phyloP scores from a whole-genome alignment of 192 early-diverging fungal species.

The Coemansia asiatica region DNA sequence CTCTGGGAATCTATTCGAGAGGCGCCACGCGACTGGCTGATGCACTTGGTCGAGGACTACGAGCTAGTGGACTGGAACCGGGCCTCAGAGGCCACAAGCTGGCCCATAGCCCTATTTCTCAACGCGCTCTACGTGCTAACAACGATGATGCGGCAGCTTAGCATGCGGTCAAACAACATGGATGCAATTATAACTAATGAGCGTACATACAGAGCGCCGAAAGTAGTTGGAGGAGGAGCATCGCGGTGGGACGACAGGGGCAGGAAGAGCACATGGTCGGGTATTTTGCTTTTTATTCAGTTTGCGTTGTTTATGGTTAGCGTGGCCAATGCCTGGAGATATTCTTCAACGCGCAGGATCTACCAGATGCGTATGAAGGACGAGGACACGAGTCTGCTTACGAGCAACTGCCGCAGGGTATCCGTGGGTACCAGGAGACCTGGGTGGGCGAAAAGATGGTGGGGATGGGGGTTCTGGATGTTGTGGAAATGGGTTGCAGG shows the following conservation, averaged over 20 bases:
- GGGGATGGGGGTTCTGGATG: constrained; percentile 29
- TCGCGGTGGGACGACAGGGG: constrained; percentile 4
- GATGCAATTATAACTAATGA: constrained; percentile 30
- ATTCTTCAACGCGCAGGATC: constrained; percentile 30
- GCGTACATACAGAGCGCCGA: constrained; percentile 12
- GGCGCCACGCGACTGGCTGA: constrained; percentile 46
- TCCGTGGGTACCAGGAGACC: constrained; percentile 36
- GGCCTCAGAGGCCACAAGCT: constrained; percentile 48
- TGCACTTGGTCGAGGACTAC: constrained; percentile 49
- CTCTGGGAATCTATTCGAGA: constrained; percentile 46
- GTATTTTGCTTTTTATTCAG: constrained; percentile 28
- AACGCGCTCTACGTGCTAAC: constrained; percentile 42
- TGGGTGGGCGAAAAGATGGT: constrained; percentile 35
- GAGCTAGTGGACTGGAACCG: constrained; percentile 54
- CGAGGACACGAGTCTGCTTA: constrained; percentile 7
- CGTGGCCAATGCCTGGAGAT: constrained; percentile 36
- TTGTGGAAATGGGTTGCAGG: constrained; percentile 36
- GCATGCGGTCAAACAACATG: constrained; percentile 7
- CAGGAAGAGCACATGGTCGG: constrained; percentile 11
- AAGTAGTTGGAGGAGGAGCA: too few species aligned
- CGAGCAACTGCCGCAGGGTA: constrained; percentile 38
- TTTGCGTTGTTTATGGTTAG: constrained; percentile 29
- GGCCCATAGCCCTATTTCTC: constrained; percentile 46
- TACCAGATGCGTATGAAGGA: constrained; percentile 50
- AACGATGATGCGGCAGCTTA: constrained; percentile 26